Evolutionary conservation across 2,329 filamentous ascomycete species (phyloP).

Genomic region (Colletotrichum zoysiae): DNA sequence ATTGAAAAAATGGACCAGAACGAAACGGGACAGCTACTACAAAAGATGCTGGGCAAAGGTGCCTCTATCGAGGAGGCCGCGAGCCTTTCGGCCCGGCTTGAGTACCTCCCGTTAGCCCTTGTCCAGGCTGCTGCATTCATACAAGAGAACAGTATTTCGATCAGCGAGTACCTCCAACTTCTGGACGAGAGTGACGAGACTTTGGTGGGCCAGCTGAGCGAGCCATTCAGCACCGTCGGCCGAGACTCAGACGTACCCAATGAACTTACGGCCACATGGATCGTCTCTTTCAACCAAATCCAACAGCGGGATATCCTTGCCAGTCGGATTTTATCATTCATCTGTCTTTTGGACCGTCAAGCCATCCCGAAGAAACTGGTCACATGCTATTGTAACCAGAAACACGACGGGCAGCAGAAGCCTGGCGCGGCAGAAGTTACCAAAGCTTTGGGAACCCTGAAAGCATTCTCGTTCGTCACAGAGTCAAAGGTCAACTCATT

Average conservation of each 20-base stretch:
- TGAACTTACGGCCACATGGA: conserved; percentile 46
- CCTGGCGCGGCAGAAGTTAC: not conserved
- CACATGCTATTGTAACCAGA: not conserved
- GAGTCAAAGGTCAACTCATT: not conserved
- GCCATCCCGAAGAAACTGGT: conserved; percentile 54
- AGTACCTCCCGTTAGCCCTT: not conserved
- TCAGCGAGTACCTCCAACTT: conserved; percentile 42
- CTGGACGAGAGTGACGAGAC: conserved; percentile 43
- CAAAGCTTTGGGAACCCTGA: not conserved
- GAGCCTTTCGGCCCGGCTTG: not conserved
- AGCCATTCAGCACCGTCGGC: conserved; percentile 42
- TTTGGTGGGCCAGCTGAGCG: conserved; percentile 45
- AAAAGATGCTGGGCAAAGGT: not conserved
- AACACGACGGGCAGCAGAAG: not conserved
- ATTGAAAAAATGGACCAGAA: not conserved
- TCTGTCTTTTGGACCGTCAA: conserved; percentile 55
- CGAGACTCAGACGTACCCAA: too few relatives aligned
- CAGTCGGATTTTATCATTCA: conserved; percentile 54
- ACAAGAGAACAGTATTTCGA: not conserved
- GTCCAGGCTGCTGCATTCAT: conserved; percentile 16
- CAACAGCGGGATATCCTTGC: conserved; percentile 49
- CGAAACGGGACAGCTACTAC: not conserved
- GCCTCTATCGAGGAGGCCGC: not conserved
- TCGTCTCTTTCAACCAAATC: conserved; percentile 51
- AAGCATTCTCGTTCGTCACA: not conserved